Conservation (phyloP, 2,329 filamentous ascomycete species). For the Xylariaceae sp. region DNA sequence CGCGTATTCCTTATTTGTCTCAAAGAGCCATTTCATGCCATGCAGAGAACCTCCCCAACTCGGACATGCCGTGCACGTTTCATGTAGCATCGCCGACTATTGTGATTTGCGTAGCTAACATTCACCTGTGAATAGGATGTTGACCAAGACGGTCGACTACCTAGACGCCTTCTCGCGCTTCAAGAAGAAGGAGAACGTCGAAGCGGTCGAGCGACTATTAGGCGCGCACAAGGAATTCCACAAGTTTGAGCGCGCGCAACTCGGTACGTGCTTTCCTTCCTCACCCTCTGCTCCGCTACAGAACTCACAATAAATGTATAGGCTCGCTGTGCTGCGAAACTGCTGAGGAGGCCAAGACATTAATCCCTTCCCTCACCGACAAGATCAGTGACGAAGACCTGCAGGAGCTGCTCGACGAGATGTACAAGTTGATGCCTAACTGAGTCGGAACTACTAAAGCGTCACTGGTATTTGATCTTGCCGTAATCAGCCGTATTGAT, state of each 20-base stretch:
- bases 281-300: not conserved
- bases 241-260: slow-evolving; percentile 91
- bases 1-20: not conserved
- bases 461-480: not conserved
- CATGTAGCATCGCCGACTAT: not conserved
- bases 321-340: slow-evolving; percentile 91
- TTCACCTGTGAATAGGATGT: slow-evolving; percentile 59
- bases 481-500: not conserved
- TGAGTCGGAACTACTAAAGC: slow-evolving; percentile 20
- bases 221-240: slow-evolving; percentile 80
- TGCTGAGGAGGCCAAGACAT: slow-evolving; percentile 93
- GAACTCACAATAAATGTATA: slow-evolving; percentile 45
- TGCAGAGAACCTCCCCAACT: not conserved
- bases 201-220: slow-evolving; percentile 89
- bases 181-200: slow-evolving; percentile 92
- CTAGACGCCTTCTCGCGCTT: slow-evolving; percentile 94
- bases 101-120: slow-evolving; percentile 12
- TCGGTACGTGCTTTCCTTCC: slow-evolving; percentile 64
- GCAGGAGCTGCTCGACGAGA: slow-evolving; percentile 86
- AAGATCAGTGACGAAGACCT: slow-evolving; percentile 92
- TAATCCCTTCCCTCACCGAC: slow-evolving; percentile 86
- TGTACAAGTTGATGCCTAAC: slow-evolving; percentile 72
- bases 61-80: not conserved
- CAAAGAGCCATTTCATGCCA: not conserved
- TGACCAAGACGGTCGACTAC: slow-evolving; percentile 89